Base-by-base conservation (phyloP, 2,329 filamentous ascomycete genomes). In the Pseudogymnoascus sp. region DNA sequence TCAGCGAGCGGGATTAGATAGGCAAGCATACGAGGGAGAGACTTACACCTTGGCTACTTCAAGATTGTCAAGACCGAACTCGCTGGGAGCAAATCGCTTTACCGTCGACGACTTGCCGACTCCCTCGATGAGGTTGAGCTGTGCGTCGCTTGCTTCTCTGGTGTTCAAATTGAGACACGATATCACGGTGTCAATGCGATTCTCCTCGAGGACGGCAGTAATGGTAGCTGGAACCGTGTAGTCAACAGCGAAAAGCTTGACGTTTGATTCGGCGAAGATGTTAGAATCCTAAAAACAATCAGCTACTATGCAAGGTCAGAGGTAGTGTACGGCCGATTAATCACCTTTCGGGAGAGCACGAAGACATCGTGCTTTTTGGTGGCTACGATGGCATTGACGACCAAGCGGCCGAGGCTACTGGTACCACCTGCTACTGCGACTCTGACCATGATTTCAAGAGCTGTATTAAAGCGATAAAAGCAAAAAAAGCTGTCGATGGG, bases 51-150 rank as follows among this genome's bases (percentile, higher is more conserved):
- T 56, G 28, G 50, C 28, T 21, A 56, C 50, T 21, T 56, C 50
- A 21, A 56, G 16, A 63, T 76, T 76, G 60, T 75, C 73, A 61
- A 75, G 69, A 42, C 75, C 75, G 64, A 73, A 76, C 64, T 77
- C 75, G 33, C 74, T 75, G 2, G 75, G 75, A 8, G 75, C 69
- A 67, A 76, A 76, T 62, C 74, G 69, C 60, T 63, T 68, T n/a
- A 75, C 73, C 35, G 62, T 66, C 5, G 69, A n/a, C n/a, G 66
- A 68, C 18, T 61, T 53, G 11, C 74, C 70, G 31, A 73, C 72
- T 5, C 73, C 75, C 16, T 69, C 70, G 50, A 76, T 75, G 6
- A 77, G 67, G 10, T 65, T 66, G 5, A 74, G 12, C 61, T 77
- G 73, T 14, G 75, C 65, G 5, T 74, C 70, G 28, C 66, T 70